Conservation (phyloP, 495 filamentous ascomycete species). For the Elasticomyces elasticus region DNA sequence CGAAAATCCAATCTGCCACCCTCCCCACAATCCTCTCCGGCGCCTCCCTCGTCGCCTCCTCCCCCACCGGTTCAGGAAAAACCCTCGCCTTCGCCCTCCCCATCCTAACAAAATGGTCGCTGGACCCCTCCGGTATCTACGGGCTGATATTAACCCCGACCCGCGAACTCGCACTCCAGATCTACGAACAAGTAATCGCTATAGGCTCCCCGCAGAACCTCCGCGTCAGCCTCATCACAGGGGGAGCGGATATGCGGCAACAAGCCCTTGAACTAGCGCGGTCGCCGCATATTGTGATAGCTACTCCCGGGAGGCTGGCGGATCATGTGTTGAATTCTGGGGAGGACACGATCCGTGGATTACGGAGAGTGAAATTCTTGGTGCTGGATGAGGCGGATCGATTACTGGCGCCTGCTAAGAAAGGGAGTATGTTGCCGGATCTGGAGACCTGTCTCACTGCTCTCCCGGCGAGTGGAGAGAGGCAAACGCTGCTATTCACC, state of each 20-base stretch:
- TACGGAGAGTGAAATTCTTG: conserved; percentile 68
- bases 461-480: conserved; percentile 58
- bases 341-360: conserved; percentile 72
- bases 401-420: conserved; percentile 58
- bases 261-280: conserved; percentile 75
- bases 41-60: conserved; percentile 86
- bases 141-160: conserved; percentile 85
- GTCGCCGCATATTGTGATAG: conserved; percentile 84
- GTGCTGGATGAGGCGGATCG: conserved; percentile 96
- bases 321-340: conserved; percentile 89
- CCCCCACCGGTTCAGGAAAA: conserved; percentile 94
- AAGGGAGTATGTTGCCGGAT: conserved; percentile 87
- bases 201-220: conserved; percentile 77
- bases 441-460: conserved; percentile 75
- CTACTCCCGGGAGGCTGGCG: conserved; percentile 85
- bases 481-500: conserved; percentile 93
- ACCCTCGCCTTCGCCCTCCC: conserved; percentile 94
- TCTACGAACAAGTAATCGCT: conserved; percentile 88
- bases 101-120: conserved; percentile 84
- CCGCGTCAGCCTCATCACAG: conserved; percentile 77
- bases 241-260: conserved; percentile 81
- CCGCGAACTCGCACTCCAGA: conserved; percentile 86
- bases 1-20: conserved; percentile 81
- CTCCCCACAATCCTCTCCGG: conserved; percentile 87
- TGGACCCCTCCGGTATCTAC: conserved; percentile 85